Percentiles rank a stretch among this genome's conserved stretches.
These are phyloP conservation scores for Daldinia loculata DNA, from an alignment of 495 filamentous ascomycete species.

Conservation along the genomic window DNA sequence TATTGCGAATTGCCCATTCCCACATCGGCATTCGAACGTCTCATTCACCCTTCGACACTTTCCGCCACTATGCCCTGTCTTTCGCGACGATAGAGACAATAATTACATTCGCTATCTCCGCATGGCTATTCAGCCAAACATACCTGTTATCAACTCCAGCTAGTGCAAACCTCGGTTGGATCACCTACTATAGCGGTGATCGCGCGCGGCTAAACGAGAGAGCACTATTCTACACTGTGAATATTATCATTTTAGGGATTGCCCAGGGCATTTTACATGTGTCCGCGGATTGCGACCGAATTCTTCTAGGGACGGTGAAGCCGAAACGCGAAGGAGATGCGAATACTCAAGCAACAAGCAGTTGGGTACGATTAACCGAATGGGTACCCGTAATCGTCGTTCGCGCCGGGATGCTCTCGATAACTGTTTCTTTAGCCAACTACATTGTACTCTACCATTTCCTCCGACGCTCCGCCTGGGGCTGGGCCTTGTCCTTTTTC, in stretches of 20 bases:
- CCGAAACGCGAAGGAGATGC: constrained; percentile 31
- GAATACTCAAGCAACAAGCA: constrained; percentile 15
- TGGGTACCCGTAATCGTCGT: constrained; percentile 31
- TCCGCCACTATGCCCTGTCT: constrained; percentile 62
- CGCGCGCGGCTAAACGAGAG: constrained; percentile 86
- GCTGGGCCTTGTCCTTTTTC: constrained; percentile 70
- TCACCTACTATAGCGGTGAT: constrained; percentile 71
- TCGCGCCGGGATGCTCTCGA: constrained; percentile 46
- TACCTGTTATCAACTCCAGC: constrained; percentile 80
- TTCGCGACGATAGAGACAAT: constrained; percentile 71
- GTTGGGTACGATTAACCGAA: constrained; percentile 23
- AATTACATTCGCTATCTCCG: constrained; percentile 77
- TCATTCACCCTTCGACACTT: constrained; percentile 69
- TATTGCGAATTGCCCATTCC: constrained; percentile 86
- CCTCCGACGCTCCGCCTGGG: constrained; percentile 73
- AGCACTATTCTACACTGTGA: constrained; percentile 79
- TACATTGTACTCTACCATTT: constrained; percentile 69
- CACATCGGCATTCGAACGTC: constrained; percentile 79
- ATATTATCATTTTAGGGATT: constrained; percentile 72
- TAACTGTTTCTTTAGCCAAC: constrained; percentile 55
- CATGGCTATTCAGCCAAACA: constrained; percentile 80
- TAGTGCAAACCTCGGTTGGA: constrained; percentile 72
- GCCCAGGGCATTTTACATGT: constrained; percentile 76
- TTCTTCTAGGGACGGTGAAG: constrained; percentile 60
- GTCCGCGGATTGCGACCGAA: constrained; percentile 74